Evolutionary conservation across 495 filamentous ascomycete genomes (phyloP).

Genomic region (Aspergillus homomorphus): DNA sequence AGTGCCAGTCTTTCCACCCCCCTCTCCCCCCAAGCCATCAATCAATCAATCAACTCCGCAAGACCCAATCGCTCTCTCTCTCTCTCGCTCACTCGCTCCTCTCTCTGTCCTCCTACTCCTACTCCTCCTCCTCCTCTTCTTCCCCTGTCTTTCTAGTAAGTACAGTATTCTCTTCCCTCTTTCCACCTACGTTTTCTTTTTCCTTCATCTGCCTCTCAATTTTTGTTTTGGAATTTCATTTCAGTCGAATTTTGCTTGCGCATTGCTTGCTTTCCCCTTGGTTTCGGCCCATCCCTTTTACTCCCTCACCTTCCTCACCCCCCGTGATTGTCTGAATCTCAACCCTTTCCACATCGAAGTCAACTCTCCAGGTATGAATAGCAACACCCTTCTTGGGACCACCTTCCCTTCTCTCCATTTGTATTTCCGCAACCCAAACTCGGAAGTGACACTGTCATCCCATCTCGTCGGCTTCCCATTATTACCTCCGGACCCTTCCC

Average conservation of each 20-base stretch:
- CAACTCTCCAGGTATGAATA: slow-evolving; percentile 21
- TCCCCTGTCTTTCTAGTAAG: slow-evolving; percentile 13
- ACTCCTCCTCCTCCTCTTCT: slow-evolving; percentile 7
- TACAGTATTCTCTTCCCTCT: slow-evolving; percentile 7
- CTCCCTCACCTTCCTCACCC: not conserved
- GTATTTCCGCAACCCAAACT: slow-evolving; percentile 8
- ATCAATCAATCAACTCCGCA: slow-evolving; percentile 17
- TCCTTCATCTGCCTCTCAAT: slow-evolving; percentile 17
- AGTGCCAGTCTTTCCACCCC: slow-evolving; percentile 12
- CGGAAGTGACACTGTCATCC: slow-evolving; percentile 13
- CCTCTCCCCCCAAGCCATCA: slow-evolving; percentile 16
- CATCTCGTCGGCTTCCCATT: slow-evolving; percentile 3
- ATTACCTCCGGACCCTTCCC: slow-evolving; percentile 12
- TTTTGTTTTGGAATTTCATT: slow-evolving; percentile 15
- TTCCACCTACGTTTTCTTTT: slow-evolving; percentile 23
- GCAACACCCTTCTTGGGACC: not conserved
- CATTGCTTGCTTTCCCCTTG: slow-evolving; percentile 14
- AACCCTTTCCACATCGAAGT: slow-evolving; percentile 19
- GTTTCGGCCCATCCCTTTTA: slow-evolving; percentile 17
- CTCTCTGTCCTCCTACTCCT: slow-evolving; percentile 16
- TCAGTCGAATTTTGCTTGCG: slow-evolving; percentile 10
- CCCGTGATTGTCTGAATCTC: slow-evolving; percentile 15
- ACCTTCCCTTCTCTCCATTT: not conserved
- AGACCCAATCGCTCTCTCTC: slow-evolving; percentile 20
- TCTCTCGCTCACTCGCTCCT: not conserved